Evolutionary conservation across 2,329 filamentous ascomycete genomes (phyloP), one percentile per base, ranked within the genome.

Genomic region (Alternaria ventricosa): DNA sequence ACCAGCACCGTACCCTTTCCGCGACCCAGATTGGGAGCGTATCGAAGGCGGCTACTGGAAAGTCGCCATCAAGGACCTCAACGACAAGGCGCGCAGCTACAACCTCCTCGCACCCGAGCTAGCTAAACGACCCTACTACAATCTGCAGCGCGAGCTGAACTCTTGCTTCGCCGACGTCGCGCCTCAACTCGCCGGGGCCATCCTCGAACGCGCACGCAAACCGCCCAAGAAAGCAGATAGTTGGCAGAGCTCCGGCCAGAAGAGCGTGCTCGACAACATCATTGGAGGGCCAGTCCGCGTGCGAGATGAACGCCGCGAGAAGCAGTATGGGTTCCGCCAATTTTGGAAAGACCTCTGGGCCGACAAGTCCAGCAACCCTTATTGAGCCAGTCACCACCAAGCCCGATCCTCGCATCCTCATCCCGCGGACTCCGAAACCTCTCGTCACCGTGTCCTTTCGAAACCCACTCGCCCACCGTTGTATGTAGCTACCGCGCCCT

Each of bases 81-180:
- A 98, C 80, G 80, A 82, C 28, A 85, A 96, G 53, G 91, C 93
- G 8, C 88, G 96, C 25, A 92, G 92, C 13, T 99, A 99, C 83
- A 98, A 98, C 73, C 87, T 98, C 4, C 95, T 97, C 89, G 95
- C 96, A 0, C 96, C 96, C 0, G 90, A 93, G 58, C 85, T 97
- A 2, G 94, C 95, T 3, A 96, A 96, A 81, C 97, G 97, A 79
- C 93, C 95, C 0, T 98, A 98, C 79, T 94, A 93, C 75, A 90
- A 86, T 3, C 87, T 98, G 8, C 88, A 94, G 47, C 88, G 95
- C 53, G 96, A 99, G 80, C 85, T 98, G 15, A 86, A 85, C 28
- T 85, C 87, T 3, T 97, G 94, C 77, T 98, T 90, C 75, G 91
- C 93, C 1, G 94, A 97, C 64, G 90, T 97, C 1, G 95, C 95